Conservation (phyloP, 2,329 filamentous ascomycete species). For the Pseudophaeomoniella oleicola region DNA sequence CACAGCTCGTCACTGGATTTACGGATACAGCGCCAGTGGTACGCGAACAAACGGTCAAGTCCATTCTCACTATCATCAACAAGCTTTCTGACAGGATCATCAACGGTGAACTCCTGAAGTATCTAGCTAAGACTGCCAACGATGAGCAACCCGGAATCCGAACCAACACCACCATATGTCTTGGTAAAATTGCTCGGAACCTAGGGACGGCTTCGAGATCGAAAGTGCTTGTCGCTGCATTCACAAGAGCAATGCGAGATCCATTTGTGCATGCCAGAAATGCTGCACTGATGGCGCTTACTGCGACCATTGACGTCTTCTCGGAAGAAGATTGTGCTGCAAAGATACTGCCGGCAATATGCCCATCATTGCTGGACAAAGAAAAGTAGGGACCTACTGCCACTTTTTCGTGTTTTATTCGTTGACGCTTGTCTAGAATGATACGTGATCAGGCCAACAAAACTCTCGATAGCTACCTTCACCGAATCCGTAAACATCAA, state of each 20-base stretch:
- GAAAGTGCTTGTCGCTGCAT: constrained; percentile 88
- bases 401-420: neutral
- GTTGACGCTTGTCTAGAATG: constrained; percentile 28
- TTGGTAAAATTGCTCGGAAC: constrained; percentile 90
- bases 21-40: constrained; percentile 83
- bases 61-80: constrained; percentile 69
- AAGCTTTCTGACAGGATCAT: constrained; percentile 88
- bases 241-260: constrained; percentile 75
- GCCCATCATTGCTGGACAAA: constrained; percentile 77
- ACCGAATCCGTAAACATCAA: constrained; percentile 66
- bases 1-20: constrained; percentile 87
- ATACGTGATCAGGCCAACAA: constrained; percentile 85
- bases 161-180: constrained; percentile 94
- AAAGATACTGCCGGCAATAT: constrained; percentile 71
- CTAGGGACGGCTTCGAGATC: constrained; percentile 59
- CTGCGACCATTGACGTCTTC: constrained; percentile 75
- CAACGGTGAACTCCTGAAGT: constrained; percentile 81
- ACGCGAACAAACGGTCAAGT: constrained; percentile 89
- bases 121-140: constrained; percentile 90
- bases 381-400: constrained; percentile 73
- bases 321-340: constrained; percentile 76
- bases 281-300: constrained; percentile 71
- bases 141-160: constrained; percentile 95
- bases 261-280: constrained; percentile 91
- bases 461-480: constrained; percentile 72